Percentiles rank a stretch among this genome's conserved stretches.
These are phyloP conservation scores for Exophiala dermatitidis DNA, from an alignment of 2,329 filamentous ascomycete genomes.

Conservation along the genomic window DNA sequence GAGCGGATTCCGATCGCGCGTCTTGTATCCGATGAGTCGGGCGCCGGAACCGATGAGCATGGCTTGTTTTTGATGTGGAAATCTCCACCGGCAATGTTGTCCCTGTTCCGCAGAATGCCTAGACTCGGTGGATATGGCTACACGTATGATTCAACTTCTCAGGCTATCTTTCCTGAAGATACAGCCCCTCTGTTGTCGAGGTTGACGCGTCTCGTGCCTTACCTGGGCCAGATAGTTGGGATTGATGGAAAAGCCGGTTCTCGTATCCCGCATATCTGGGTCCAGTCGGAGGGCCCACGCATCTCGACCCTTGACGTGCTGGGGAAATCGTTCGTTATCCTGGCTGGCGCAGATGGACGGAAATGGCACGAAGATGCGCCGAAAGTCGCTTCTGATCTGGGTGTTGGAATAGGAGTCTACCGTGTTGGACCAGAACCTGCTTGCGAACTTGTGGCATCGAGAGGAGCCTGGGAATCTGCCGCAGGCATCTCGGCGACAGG, in stretches of 20 bases:
- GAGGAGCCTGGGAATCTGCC: constrained; percentile 21
- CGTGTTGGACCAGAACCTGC: background rate
- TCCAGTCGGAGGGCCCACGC: constrained; percentile 24
- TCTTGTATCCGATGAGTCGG: constrained; percentile 12
- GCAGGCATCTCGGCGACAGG: constrained; percentile 30
- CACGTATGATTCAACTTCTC: constrained; percentile 7
- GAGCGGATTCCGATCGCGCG: constrained; percentile 35
- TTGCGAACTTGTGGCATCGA: constrained; percentile 3
- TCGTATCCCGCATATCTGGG: constrained; percentile 32
- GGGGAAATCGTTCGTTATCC: constrained; percentile 28
- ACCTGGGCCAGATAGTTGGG: constrained; percentile 26
- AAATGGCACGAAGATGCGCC: constrained; percentile 1
- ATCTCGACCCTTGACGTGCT: constrained; percentile 31
- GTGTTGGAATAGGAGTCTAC: background rate
- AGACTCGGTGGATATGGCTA: constrained; percentile 15
- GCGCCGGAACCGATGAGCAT: constrained; percentile 7
- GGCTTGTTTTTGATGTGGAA: constrained; percentile 7
- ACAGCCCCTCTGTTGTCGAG: constrained; percentile 20
- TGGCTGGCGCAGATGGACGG: constrained; percentile 24
- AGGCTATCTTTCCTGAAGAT: constrained; percentile 14
- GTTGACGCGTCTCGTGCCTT: constrained; percentile 27
- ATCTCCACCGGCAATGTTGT: background rate
- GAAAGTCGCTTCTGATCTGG: constrained; percentile 17
- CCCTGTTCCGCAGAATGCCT: constrained; percentile 12
- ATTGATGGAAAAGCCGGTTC: constrained; percentile 30